Conservation (phyloP, 768 basidiomycete species). For the Pisolithus sp. region DNA sequence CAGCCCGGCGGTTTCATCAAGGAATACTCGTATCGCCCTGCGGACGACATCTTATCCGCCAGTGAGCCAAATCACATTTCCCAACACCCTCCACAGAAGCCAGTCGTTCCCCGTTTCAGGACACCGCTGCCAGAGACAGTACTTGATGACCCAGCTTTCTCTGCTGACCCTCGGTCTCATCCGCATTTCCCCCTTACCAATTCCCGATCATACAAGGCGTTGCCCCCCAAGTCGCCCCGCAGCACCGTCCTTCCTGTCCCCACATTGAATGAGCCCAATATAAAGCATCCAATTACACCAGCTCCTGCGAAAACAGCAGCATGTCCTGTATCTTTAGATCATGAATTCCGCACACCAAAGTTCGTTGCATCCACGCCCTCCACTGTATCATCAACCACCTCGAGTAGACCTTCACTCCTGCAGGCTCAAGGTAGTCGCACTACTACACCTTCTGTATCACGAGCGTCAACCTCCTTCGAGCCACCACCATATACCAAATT, state of each 20-base stretch:
- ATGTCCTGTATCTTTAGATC: slow-evolving; percentile 5
- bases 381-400: slow-evolving; percentile 9
- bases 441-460: slow-evolving; percentile 1
- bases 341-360: slow-evolving; percentile 1
- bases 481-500: neutral
- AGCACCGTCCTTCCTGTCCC: slow-evolving; percentile 15
- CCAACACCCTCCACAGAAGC: neutral
- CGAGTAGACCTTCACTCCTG: slow-evolving; percentile 1
- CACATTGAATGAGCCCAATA: neutral
- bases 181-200: slow-evolving; percentile 31
- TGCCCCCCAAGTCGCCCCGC: slow-evolving; percentile 25
- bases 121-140: slow-evolving; percentile 22
- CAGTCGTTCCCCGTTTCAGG: slow-evolving; percentile 2
- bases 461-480: neutral
- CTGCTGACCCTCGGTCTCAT: slow-evolving; percentile 46
- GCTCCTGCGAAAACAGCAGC: neutral
- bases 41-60: neutral
- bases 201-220: slow-evolving; percentile 12
- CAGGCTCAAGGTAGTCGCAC: neutral
- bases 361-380: slow-evolving; percentile 8
- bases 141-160: slow-evolving; percentile 54
- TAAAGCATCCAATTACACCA: neutral
- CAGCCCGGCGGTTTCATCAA: slow-evolving; percentile 3
- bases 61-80: neutral
- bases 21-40: neutral